phyloP scores from a whole-genome alignment of 768 basidiomycete species.

The Cystofilobasidium ferigula region DNA sequence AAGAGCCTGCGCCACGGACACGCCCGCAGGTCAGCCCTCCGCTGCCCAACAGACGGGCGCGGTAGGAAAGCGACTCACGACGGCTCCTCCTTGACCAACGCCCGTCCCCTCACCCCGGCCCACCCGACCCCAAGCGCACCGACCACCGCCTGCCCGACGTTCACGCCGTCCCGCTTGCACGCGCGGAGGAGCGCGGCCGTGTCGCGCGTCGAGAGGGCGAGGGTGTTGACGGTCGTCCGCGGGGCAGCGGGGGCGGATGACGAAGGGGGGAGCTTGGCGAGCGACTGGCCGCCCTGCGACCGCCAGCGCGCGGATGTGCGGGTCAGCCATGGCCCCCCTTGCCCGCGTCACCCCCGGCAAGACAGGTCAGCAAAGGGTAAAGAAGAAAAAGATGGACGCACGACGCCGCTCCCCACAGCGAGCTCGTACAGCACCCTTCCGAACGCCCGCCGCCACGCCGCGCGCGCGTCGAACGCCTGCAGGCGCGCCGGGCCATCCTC shows the following conservation, averaged over 20 bases:
- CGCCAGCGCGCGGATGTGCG: too few species aligned
- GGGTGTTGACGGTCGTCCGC: too few species aligned
- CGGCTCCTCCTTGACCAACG: neutral
- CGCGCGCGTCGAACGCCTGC: constrained; percentile 26
- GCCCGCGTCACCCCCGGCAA: too few species aligned
- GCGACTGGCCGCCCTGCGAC: neutral
- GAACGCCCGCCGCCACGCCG: neutral
- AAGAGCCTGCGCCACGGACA: constrained; percentile 49
- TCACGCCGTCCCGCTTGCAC: neutral
- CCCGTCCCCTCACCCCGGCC: too few species aligned
- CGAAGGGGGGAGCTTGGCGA: neutral
- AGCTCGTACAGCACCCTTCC: neutral
- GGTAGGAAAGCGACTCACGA: neutral
- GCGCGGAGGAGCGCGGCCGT: neutral
- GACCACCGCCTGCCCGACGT: neutral
- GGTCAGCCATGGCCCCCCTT: too few species aligned
- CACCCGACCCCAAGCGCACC: neutral
- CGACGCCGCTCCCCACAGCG: neutral
- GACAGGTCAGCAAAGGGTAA: neutral
- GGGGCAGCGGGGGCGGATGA: too few species aligned
- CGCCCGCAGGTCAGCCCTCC: constrained; percentile 45
- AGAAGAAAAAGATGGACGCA: neutral
- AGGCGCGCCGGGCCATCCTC: constrained; percentile 45
- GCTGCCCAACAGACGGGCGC: neutral
- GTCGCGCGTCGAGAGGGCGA: neutral